These are phyloP conservation scores for Saccharomyces hybrid DNA, from an alignment of 1,139 yeast genomes.

Conservation along the genomic window DNA sequence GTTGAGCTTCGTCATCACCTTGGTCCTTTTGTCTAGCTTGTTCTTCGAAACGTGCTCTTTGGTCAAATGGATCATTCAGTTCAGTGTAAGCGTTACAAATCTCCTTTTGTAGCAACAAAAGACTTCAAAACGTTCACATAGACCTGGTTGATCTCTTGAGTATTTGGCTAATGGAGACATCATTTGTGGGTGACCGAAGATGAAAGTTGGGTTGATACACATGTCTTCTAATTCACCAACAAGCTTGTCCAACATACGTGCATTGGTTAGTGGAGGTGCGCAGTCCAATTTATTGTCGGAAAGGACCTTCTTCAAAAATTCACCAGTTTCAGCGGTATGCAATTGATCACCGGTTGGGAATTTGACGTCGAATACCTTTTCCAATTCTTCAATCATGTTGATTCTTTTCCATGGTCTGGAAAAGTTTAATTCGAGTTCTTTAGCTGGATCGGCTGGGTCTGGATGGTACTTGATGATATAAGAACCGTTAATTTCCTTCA, in stretches of 20 bases:
- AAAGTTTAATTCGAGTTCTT: constrained; percentile 76
- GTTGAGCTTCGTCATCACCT: constrained; percentile 98
- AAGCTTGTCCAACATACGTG: constrained; percentile 96
- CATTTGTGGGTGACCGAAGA: constrained; percentile 98
- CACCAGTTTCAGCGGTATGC: constrained; percentile 90
- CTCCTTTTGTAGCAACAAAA: constrained; percentile 96
- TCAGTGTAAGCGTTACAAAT: constrained; percentile 97
- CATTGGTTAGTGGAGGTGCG: constrained; percentile 93
- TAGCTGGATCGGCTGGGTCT: constrained; percentile 66
- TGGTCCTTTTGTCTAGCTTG: constrained; percentile 98
- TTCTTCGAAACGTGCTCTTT: constrained; percentile 94
- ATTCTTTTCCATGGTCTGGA: constrained; percentile 97
- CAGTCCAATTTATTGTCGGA: constrained; percentile 81
- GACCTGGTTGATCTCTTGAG: constrained; percentile 84
- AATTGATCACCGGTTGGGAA: constrained; percentile 95
- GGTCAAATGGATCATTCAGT: constrained; percentile 97
- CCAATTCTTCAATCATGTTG: constrained; percentile 94
- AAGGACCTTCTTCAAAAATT: constrained; percentile 75
- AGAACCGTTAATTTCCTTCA: constrained; percentile 84
- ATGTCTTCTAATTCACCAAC: constrained; percentile 93
- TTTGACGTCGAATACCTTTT: constrained; percentile 73
- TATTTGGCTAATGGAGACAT: constrained; percentile 98
- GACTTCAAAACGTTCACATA: constrained; percentile 98
- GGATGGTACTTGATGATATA: constrained; percentile 86
- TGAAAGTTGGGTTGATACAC: constrained; percentile 93